These are phyloP conservation scores for Candida neerlandica DNA, from an alignment of 1,139 yeast species.

Conservation along the genomic window DNA sequence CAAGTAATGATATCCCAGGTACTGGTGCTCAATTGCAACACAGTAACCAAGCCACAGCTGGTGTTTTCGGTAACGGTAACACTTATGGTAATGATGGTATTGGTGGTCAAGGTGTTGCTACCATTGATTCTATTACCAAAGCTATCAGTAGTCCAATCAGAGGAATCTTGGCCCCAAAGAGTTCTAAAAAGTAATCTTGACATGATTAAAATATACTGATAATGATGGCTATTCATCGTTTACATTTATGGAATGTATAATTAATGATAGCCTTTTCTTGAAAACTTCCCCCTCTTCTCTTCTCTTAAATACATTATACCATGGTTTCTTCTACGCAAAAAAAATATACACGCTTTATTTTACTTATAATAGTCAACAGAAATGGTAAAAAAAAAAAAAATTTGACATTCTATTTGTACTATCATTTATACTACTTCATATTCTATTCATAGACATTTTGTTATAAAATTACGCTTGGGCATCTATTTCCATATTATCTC, in stretches of 20 bases:
- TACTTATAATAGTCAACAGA: background rate
- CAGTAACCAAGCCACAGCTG: constrained; percentile 2
- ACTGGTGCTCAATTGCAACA: constrained; percentile 5
- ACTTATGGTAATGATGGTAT: background rate
- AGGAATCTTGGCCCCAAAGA: background rate
- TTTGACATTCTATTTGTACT: background rate
- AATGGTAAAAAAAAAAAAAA: background rate
- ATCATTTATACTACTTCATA: background rate
- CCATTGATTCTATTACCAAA: background rate
- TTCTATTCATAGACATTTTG: background rate
- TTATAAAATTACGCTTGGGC: constrained; percentile 29
- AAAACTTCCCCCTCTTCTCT: background rate
- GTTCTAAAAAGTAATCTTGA: background rate
- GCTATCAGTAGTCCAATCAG: background rate
- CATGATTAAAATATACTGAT: background rate
- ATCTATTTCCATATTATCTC: constrained; percentile 76
- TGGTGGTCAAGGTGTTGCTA: background rate
- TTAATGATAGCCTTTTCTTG: background rate
- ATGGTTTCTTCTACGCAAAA: too few species aligned
- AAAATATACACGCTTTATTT: background rate
- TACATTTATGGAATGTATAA: background rate
- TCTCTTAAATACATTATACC: background rate
- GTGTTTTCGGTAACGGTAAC: constrained; percentile 6
- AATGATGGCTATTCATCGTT: background rate
- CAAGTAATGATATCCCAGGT: background rate